Evolutionary conservation across 768 basidiomycete genomes (phyloP), one percentile per base, ranked within the genome.

Genomic region (Mycena albidolilacea): DNA sequence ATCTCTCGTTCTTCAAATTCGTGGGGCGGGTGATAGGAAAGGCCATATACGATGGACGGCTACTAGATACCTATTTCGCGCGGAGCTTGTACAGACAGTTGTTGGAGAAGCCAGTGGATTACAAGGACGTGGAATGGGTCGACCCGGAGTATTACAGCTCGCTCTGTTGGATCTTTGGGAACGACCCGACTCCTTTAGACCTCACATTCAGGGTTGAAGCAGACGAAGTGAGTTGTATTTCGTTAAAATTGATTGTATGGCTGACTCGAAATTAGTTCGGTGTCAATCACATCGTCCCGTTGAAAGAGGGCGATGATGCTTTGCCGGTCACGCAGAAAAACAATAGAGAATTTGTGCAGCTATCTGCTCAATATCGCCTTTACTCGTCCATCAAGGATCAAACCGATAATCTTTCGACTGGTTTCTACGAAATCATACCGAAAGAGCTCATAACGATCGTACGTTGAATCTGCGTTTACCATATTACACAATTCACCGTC

Each of bases 121-220:
- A 98, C 82, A 89, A 91, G 73, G 97, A 99, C 80, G 94, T 99
- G 23, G 97, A 99, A 83, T 97, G 95, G 92, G 94, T 98, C 52
- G 97, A 99, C 82, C 97, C 97, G 0, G 96, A 97, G 82, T 99
- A 99, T 81, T 98, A 98, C 86, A 98, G 97, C 76, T 97, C 96
- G 0, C 86, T 99, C 12, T 95, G 95, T 79, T 99, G 98, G 98
- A 99, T 99, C 82, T 83, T 98, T 74, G 97, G 99, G 79, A 99
- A 99, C 81, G 97, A 98, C 78, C 94, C 95, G 7, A 94, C 92
- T 23, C 84, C 88, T 21, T 81, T 97, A 75, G 96, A 99, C 72
- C 86, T 98, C 71, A 98, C 92, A 15, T 99, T 99, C 85, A 96
- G 95, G 72, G 93, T 97, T 41, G 97, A 99, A 82, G 95, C 95